Evolutionary conservation across 176 grass and related monocot genomes (phyloP), one percentile per base, ranked within the genome.

Genomic region (Triticum turgidum): DNA sequence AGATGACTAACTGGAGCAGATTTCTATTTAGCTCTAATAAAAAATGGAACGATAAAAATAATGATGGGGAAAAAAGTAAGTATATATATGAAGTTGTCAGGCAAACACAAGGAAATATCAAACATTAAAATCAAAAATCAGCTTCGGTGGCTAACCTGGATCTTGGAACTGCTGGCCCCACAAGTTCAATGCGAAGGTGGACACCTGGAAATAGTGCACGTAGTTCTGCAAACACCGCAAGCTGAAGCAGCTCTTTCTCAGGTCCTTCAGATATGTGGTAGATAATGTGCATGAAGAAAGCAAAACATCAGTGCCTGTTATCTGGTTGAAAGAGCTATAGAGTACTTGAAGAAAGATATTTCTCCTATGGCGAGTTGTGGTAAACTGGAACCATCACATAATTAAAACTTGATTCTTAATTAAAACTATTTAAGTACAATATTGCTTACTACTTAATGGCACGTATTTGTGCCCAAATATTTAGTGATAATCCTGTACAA

Each of bases 101-200:
- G 61, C 3, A 73, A 82, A 89, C 51, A 78, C 0, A 5, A 78
- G 17, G 52, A 82, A 63, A 32, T 6, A 71, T 9, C 8, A 86
- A 79, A 74, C 25, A 68, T 17, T 35, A 74, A 30, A 77, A 86
- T n/a, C 4, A 5, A 85, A 78, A 82, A 81, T 2, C 5, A 61
- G 24, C 21, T 71, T 59, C 20, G 72, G 79, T 69, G 74, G 41
- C 77, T 42, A 85, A 94, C 96, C 91, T 91, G 76, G 84, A 94
- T 82, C 87, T 52, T 69, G 96, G 96, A 96, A 96, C 86, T 85
- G 90, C 90, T 47, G 96, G 93, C 3, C 96, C 96, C 71, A 98
- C 90, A 88, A 98, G 86, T 70, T 96, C 90, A 77, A 98, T 88
- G 17, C 84, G 39, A 62, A 98, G 30, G 25, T 30, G 85, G 34